Evolutionary conservation across 805 yeast species (phyloP), one percentile per base, ranked within the genome.

Genomic region (Candida endomychidarum): DNA sequence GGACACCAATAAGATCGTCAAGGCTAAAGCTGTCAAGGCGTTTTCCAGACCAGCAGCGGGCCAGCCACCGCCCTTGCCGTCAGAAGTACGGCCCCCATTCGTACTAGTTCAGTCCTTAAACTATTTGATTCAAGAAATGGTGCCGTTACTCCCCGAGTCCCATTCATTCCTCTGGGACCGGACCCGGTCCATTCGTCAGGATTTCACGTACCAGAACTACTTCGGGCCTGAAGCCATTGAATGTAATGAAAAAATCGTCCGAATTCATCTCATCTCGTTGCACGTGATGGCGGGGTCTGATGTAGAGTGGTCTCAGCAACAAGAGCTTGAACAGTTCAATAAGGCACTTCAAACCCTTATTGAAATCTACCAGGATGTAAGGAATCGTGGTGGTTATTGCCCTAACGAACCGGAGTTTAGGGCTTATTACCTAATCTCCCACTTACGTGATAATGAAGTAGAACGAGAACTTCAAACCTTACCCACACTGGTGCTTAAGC

Each of bases 11-110:
- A 73, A 66, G 46, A 83, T 88, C 5, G 72, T 86, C 0, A 58
- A 76, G 20, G 54, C 54, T 0, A 66, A 70, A 32, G 96, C 97
- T 0, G 77, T 93, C 5, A 93, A 93, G 61, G 95, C 96, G 1
- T 93, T 93, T 57, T 85, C 95, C 16, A 72, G 99, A 51, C 97
- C 99, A 0, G 96, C 96, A 12, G 97, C 98, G 0, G 99, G 98
- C 5, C 96, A 93, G 51, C 96, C 96, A 1, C 98, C 97, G 2
- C 95, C 98, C 2, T 67, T 93, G 42, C 99, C 99, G 0, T 88
- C 97, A 1, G 99, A 93, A 58, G 99, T 93, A 3, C 73, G 99
- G 45, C 96, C 99, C 1, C 99, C 99, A 0, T 75, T 74, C 40
- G 69, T 90, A 1, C 63, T 93, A 29, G 74, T 72, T 9, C 53